These are phyloP conservation scores for Monilinia laxa DNA, from an alignment of 2,329 filamentous ascomycete genomes.

Conservation along the genomic window DNA sequence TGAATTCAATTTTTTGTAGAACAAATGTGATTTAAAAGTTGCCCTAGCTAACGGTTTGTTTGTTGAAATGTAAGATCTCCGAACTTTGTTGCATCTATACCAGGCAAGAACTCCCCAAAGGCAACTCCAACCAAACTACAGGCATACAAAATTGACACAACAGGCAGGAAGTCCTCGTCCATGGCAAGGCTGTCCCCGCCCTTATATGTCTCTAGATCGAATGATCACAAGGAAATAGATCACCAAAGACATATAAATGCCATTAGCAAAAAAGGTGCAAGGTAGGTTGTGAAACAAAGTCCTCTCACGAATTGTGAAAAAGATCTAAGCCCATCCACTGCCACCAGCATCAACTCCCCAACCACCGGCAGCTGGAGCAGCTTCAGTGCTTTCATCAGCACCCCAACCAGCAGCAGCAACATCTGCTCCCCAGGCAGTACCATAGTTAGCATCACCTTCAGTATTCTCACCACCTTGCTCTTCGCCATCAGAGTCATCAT, in stretches of 20 bases:
- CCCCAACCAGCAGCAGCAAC: background rate
- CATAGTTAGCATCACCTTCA: conserved; percentile 22
- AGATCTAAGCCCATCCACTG: background rate
- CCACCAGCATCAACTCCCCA: conserved; percentile 4
- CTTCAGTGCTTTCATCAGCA: background rate
- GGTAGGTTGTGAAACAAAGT: background rate
- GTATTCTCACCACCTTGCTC: conserved; percentile 48
- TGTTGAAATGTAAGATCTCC: background rate
- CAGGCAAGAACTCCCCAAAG: conserved; percentile 16
- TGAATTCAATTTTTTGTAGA: background rate
- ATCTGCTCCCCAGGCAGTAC: conserved; percentile 9
- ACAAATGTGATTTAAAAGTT: background rate
- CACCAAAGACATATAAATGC: background rate
- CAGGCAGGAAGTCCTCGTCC: conserved; percentile 2
- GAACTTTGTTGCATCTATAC: conserved; percentile 11
- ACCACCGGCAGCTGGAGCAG: background rate
- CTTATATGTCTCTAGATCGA: background rate
- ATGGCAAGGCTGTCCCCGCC: conserved; percentile 5
- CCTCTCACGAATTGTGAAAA: background rate
- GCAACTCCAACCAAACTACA: conserved; percentile 16
- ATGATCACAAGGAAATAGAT: background rate
- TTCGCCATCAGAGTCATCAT: conserved; percentile 60
- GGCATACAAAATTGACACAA: conserved; percentile 15
- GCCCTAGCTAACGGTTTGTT: background rate
- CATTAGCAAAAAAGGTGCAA: conserved; percentile 2